These are phyloP conservation scores for Stemphylium beticola DNA, from an alignment of 2,329 filamentous ascomycete genomes.

Conservation along the genomic window DNA sequence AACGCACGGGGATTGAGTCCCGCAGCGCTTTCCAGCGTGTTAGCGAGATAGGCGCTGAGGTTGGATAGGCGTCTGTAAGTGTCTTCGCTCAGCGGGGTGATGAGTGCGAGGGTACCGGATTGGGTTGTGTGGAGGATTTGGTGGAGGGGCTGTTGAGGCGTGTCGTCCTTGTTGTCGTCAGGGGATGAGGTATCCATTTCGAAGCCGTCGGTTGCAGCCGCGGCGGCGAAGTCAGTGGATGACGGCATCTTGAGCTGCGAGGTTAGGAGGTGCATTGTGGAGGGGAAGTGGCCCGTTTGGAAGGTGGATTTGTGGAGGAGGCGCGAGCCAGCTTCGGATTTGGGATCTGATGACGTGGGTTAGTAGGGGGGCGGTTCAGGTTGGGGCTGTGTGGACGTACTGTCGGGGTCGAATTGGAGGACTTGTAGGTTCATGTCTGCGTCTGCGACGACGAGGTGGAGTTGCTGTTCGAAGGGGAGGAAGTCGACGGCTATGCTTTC, in stretches of 20 bases:
- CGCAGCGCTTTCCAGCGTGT: conserved; percentile 75
- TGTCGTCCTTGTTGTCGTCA: background rate
- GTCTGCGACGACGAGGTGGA: conserved; percentile 84
- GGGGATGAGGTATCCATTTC: conserved; percentile 6
- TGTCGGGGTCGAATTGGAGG: conserved; percentile 92
- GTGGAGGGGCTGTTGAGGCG: conserved; percentile 24
- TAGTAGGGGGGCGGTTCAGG: background rate
- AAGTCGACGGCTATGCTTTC: conserved; percentile 86
- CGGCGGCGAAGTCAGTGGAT: conserved; percentile 32
- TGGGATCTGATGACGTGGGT: conserved; percentile 69
- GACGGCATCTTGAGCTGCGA: conserved; percentile 61
- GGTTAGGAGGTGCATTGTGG: conserved; percentile 76
- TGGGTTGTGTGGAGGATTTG: conserved; percentile 48
- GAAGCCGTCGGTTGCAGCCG: conserved; percentile 31
- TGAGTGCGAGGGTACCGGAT: conserved; percentile 76
- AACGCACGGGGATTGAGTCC: conserved; percentile 85
- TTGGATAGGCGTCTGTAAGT: conserved; percentile 84
- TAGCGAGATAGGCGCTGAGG: conserved; percentile 79
- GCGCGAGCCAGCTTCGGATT: conserved; percentile 86
- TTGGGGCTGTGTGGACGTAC: conserved; percentile 59
- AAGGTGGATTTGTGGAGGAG: conserved; percentile 89
- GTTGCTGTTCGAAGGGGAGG: conserved; percentile 79
- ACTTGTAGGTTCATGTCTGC: conserved; percentile 86
- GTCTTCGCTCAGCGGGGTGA: conserved; percentile 79
- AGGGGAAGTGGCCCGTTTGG: conserved; percentile 79